phyloP scores from a whole-genome alignment of 2,329 filamentous ascomycete genomes.

The Penicillium palitans region DNA sequence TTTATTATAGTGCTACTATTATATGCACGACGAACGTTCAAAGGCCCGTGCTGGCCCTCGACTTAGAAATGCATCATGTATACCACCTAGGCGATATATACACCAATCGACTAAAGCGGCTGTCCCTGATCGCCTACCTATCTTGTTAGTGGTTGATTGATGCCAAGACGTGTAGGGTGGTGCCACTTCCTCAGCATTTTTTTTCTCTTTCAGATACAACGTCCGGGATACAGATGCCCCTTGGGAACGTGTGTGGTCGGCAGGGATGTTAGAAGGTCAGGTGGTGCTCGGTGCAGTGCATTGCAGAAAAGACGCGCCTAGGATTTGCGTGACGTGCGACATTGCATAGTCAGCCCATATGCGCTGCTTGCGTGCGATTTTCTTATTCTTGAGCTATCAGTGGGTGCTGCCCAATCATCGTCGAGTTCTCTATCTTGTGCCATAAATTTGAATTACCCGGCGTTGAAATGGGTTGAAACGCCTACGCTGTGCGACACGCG shows the following conservation, averaged over 20 bases:
- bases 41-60: conserved; percentile 1
- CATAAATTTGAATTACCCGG: not conserved
- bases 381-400: conserved; percentile 8
- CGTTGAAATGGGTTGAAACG: conserved; percentile 9
- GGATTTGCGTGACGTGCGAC: conserved; percentile 19
- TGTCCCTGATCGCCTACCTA: conserved; percentile 10
- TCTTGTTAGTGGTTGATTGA: not conserved
- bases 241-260: conserved; percentile 14
- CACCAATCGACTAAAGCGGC: conserved; percentile 4
- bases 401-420: not conserved
- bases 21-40: not conserved
- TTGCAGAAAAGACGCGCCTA: conserved; percentile 13
- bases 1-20: not conserved
- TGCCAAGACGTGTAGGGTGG: conserved; percentile 4
- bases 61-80: not conserved
- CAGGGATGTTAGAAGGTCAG: conserved; percentile 21
- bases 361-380: conserved; percentile 9
- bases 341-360: conserved; percentile 14
- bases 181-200: conserved; percentile 3
- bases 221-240: conserved; percentile 6
- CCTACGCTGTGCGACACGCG: not conserved
- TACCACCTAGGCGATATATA: not conserved
- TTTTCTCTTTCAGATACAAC: not conserved
- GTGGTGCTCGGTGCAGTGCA: conserved; percentile 23
- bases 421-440: conserved; percentile 1